Evolutionary conservation across 768 basidiomycete genomes (phyloP).

Genomic region (Myochromella boudieri): DNA sequence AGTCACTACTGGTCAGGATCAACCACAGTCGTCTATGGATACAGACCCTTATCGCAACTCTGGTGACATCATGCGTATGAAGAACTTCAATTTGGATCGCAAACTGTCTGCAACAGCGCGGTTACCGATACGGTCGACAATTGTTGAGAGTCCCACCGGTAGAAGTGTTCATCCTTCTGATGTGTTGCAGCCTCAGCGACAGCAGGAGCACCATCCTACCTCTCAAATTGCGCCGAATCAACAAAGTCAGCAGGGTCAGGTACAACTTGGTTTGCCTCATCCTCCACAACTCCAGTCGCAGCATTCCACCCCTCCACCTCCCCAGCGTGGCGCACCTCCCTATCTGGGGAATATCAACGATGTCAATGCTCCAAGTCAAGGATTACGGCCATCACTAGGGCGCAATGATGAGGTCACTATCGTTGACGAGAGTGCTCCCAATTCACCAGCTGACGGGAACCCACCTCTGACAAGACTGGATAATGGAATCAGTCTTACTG

Average conservation of each 20-base stretch:
- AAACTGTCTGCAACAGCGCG: slow-evolving; percentile 93
- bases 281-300: slow-evolving; percentile 24
- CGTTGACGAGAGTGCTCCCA: slow-evolving; percentile 76
- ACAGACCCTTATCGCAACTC: slow-evolving; percentile 85
- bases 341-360: slow-evolving; percentile 40
- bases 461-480: slow-evolving; percentile 44
- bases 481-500: slow-evolving; percentile 89
- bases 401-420: slow-evolving; percentile 87
- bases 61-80: slow-evolving; percentile 91
- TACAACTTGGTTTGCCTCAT: slow-evolving; percentile 27
- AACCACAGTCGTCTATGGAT: slow-evolving; percentile 37
- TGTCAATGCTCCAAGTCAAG: slow-evolving; percentile 38
- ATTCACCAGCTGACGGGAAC: slow-evolving; percentile 60
- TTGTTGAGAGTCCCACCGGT: slow-evolving; percentile 93
- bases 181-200: slow-evolving; percentile 45
- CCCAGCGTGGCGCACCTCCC: slow-evolving; percentile 33
- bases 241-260: slow-evolving; percentile 35
- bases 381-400: slow-evolving; percentile 66
- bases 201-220: slow-evolving; percentile 37
- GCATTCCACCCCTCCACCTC: slow-evolving; percentile 24
- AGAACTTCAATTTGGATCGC: slow-evolving; percentile 91
- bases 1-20: slow-evolving; percentile 26
- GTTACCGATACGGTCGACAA: slow-evolving; percentile 89
- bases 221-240: slow-evolving; percentile 29
- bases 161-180: slow-evolving; percentile 79